Evolutionary conservation across 106 monocot species (phyloP), one percentile per base, ranked within the genome.

Genomic region (Amphibolis antarctica): DNA sequence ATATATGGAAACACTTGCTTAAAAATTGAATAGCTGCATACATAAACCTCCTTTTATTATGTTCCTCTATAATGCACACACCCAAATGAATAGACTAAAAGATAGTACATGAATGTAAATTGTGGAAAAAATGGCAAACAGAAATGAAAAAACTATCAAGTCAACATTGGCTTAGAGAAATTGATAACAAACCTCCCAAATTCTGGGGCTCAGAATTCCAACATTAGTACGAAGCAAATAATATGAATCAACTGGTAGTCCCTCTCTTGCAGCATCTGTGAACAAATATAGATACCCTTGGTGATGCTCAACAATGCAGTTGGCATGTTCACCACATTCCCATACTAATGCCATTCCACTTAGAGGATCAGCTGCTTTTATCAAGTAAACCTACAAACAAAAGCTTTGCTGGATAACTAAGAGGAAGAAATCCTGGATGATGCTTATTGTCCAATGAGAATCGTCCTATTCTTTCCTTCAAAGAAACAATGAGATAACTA

Each of bases 291-390:
- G 65, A 49, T 48, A 67, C 55, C 86, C 90, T 67, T 55, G 76
- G 69, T 87, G 86, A 69, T 98, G 90, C 66, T 98, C 96, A 66
- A 98, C 56, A 65, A 91, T 75, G 55, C 90, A 98, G 63, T 87
- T 82, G 54, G 68, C 62, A 57, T 76, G 77, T 69, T 82, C 75
- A 70, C 85, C 85, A 63, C 80, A 74, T 72, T 91, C 90, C 86
- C 86, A 91, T 48, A 85, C 67, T 72, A 98, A 74, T 46, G 67
- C 82, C 86, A 87, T 74, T 24, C 66, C 70, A 60, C 76, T 82
- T 53, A 87, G 66, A 10, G 96, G 96, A 58, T 98, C 80, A 46
- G 77, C 77, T 45, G 84, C 84, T 73, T 90, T 80, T 86, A 98
- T 98, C 71, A 98, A 83, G 69, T 85, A 85, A 10, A 98, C 90